These are phyloP conservation scores for Dryas integrifolia DNA, from an alignment of 331 rosid species.

Conservation along the genomic window DNA sequence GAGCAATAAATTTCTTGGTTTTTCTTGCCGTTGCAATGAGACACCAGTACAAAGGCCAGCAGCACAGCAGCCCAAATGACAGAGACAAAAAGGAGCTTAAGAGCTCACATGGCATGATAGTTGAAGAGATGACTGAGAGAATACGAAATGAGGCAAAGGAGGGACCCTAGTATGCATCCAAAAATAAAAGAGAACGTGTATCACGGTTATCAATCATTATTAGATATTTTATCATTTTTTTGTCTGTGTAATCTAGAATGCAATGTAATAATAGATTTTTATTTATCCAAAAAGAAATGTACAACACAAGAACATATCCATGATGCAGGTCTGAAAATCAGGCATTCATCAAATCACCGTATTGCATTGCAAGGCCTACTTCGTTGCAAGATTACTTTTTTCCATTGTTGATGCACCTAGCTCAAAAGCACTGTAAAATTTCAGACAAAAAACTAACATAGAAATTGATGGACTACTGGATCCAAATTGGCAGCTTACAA, in stretches of 20 bases:
- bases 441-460: slow-evolving; percentile 24
- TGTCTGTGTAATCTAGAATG: background rate
- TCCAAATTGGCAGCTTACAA: slow-evolving; percentile 25
- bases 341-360: slow-evolving; percentile 15
- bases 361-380: slow-evolving; percentile 10
- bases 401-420: slow-evolving; percentile 12
- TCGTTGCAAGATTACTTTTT: slow-evolving; percentile 19
- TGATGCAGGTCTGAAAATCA: background rate
- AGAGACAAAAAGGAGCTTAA: slow-evolving; percentile 49
- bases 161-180: slow-evolving; percentile 40
- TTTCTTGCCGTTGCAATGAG: slow-evolving; percentile 63
- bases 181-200: background rate
- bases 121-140: slow-evolving; percentile 37
- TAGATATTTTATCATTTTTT: background rate
- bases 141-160: slow-evolving; percentile 40
- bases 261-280: background rate
- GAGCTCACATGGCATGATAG: slow-evolving; percentile 35
- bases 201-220: slow-evolving; percentile 10
- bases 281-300: background rate
- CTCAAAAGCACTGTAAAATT: slow-evolving; percentile 19
- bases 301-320: slow-evolving; percentile 9
- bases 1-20: slow-evolving; percentile 49
- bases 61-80: slow-evolving; percentile 22
- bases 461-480: slow-evolving; percentile 22
- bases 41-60: slow-evolving; percentile 74